Evolutionary conservation across 768 basidiomycete genomes (phyloP), one percentile per base, ranked within the genome.

Genomic region (Collybia sordida): DNA sequence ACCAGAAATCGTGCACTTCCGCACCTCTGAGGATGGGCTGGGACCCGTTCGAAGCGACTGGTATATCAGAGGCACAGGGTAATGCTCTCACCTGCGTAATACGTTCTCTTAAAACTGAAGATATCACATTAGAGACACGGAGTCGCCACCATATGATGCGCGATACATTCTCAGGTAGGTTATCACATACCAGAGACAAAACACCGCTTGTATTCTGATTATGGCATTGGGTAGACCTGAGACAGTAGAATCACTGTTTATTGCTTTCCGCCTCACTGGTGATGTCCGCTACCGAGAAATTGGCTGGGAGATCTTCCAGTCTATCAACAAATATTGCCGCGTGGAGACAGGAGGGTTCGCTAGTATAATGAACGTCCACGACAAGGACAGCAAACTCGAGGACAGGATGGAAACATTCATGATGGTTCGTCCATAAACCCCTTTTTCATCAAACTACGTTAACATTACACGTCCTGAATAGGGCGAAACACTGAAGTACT

Each of bases 381-480:
- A 82, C 52, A 71, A 85, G 8, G 85, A 87, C 0, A 81, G 74
- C 1, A 71, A 73, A 60, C 72, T 80, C 50, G 86, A 92, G 54
- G 93, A 98, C 67, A 86, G 88, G 65, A 96, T 97, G 94, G 94
- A 98, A 71, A 94, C 94, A 11, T 97, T 95, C 72, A 81, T 94
- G 68, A 75, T 97, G 77, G 90, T 90, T 50, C 36, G 84, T 67
- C 15, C 7, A 19, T 56, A 34, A 18, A 47, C 42, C 35, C 8
- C 15, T 21, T 31, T 40, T 8, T 38, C 23, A 1, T 1, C 21
- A 21, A 25, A 5, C 18, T 3, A 11, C 15, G 21, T 24, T 46
- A 12, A 46, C n/a, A 9, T 37, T 23, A 4, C 15, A 12, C 31
- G 4, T 21, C 25, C 6, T 34, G 21, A 36, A 23, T 24, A 93